A percentile compares a stretch with the other conserved stretches of the same genome.
These are phyloP conservation scores for Macadamia integrifolia DNA, from an alignment of 164 flowering plant genomes.

Conservation along the genomic window DNA sequence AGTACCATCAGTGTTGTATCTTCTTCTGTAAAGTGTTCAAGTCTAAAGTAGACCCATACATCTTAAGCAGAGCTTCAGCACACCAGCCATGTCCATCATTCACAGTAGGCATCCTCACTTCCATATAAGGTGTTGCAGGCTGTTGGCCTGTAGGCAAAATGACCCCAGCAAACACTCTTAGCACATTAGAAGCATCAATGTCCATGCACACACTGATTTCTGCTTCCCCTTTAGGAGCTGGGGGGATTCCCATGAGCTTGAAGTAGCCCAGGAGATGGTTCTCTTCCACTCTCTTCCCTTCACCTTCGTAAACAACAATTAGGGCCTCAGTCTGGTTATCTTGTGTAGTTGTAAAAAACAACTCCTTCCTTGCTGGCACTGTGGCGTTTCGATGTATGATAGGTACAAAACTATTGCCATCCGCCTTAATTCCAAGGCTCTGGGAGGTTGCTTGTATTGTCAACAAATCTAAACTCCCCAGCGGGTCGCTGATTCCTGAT, in stretches of 20 bases:
- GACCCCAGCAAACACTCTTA: conserved; percentile 73
- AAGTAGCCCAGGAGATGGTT: conserved; percentile 81
- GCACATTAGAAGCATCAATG: conserved; percentile 67
- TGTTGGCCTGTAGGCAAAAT: conserved; percentile 36
- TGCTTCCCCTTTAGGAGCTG: conserved; percentile 66
- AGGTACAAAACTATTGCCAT: conserved; percentile 53
- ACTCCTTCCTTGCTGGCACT: conserved; percentile 65
- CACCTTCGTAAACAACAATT: conserved; percentile 78
- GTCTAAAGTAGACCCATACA: conserved; percentile 54
- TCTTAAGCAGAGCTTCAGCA: conserved; percentile 56
- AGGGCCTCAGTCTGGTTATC: conserved; percentile 77
- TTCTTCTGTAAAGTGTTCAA: conserved; percentile 48
- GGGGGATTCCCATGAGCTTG: conserved; percentile 71
- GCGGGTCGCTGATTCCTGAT: conserved; percentile 70
- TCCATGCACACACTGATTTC: conserved; percentile 88
- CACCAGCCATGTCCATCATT: conserved; percentile 99
- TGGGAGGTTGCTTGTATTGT: conserved; percentile 78
- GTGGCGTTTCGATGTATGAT: conserved; percentile 63
- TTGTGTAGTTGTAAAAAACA: conserved; percentile 64
- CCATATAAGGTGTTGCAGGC: conserved; percentile 52
- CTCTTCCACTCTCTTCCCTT: conserved; percentile 43
- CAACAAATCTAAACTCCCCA: conserved; percentile 70
- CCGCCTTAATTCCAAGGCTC: conserved; percentile 63
- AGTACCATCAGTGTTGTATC: conserved; percentile 12
- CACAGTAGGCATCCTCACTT: conserved; percentile 83